phyloP scores from a whole-genome alignment of 192 early-diverging fungal genomes.

The Coemansia sp. region DNA sequence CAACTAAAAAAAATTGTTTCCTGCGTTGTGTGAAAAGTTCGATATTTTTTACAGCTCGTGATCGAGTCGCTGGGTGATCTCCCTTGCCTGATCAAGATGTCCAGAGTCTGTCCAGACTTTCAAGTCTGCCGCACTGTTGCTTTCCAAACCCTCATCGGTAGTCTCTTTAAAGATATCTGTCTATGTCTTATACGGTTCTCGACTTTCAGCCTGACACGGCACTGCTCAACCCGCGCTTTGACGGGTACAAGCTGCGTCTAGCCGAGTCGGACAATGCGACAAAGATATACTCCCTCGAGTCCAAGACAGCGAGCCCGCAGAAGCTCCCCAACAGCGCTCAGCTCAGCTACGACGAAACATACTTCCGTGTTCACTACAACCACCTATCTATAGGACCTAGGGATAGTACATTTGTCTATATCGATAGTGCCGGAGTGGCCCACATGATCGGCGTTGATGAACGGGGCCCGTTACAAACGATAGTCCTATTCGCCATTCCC shows the following conservation, averaged over 20 bases:
- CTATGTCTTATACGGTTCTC: constrained; percentile 30
- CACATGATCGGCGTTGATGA: constrained; percentile 16
- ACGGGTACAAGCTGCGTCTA: constrained; percentile 69
- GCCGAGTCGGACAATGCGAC: constrained; percentile 38
- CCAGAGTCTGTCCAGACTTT: not conserved
- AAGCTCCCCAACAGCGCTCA: constrained; percentile 49
- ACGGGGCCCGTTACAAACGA: not conserved
- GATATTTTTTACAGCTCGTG: not conserved
- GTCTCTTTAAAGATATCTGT: not conserved
- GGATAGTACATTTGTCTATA: constrained; percentile 22
- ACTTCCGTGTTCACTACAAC: constrained; percentile 63
- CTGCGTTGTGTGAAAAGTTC: not conserved
- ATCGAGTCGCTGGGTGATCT: not conserved
- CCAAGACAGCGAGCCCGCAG: constrained; percentile 20
- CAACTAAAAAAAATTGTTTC: not conserved
- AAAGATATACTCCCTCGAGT: not conserved
- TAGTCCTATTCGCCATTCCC: constrained; percentile 31
- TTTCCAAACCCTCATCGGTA: not conserved
- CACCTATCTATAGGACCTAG: constrained; percentile 61
- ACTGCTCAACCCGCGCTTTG: constrained; percentile 63
- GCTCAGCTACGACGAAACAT: constrained; percentile 64
- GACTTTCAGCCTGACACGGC: constrained; percentile 42
- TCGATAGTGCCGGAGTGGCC: constrained; percentile 14
- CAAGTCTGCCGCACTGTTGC: not conserved
- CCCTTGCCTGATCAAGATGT: not conserved